phyloP scores from a whole-genome alignment of 805 yeast genomes.

The Metschnikowia lunata region DNA sequence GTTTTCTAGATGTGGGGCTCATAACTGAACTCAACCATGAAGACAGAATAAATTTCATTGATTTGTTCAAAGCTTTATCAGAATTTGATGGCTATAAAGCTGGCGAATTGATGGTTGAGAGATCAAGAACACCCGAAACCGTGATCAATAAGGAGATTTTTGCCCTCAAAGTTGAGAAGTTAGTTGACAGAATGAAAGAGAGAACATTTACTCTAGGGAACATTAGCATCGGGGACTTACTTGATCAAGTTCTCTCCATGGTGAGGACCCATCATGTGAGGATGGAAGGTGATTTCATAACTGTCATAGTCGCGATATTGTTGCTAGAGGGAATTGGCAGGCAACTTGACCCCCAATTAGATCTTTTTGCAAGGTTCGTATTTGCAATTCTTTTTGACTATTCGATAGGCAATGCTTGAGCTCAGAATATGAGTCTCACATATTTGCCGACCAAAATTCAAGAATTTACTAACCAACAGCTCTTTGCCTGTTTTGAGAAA shows the following conservation, averaged over 20 bases:
- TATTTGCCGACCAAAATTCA: too few relatives aligned
- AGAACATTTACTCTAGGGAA: conserved; percentile 91
- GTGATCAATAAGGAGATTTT: conserved; percentile 81
- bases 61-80: conserved; percentile 80
- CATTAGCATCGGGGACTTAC: conserved; percentile 83
- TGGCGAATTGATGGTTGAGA: conserved; percentile 92
- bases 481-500: conserved; percentile 82
- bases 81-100: conserved; percentile 92
- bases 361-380: conserved; percentile 94
- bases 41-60: conserved; percentile 83
- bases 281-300: conserved; percentile 95
- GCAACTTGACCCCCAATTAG: conserved; percentile 87
- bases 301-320: conserved; percentile 90
- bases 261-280: conserved; percentile 92
- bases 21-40: conserved; percentile 80
- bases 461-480: conserved; percentile 32
- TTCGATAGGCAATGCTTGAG: neutral
- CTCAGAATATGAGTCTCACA: neutral
- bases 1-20: too few relatives aligned
- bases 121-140: conserved; percentile 92
- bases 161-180: conserved; percentile 78
- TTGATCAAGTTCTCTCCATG: conserved; percentile 85
- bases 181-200: conserved; percentile 76
- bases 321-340: conserved; percentile 93
- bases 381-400: conserved; percentile 37